Evolutionary conservation across 2,329 filamentous ascomycete species (phyloP).

Genomic region (Talaromyces sp.): DNA sequence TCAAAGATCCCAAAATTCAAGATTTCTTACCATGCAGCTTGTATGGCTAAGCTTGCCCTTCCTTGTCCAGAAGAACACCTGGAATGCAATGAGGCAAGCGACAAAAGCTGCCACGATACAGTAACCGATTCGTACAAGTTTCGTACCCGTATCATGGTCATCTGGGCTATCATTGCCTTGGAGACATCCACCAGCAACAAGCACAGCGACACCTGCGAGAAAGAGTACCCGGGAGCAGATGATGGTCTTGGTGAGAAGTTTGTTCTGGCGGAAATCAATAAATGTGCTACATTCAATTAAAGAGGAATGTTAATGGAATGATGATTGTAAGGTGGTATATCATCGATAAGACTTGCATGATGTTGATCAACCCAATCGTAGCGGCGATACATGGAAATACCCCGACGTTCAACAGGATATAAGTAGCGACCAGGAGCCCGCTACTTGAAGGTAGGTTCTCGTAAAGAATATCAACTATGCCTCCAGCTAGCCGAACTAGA

Average conservation of each 20-base stretch:
- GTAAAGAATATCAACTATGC: slow-evolving; percentile 21
- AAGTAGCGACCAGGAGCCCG: slow-evolving; percentile 21
- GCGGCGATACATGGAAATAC: slow-evolving; percentile 26
- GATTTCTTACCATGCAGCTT: slow-evolving; percentile 21
- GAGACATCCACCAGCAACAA: slow-evolving; percentile 23
- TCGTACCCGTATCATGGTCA: slow-evolving; percentile 18
- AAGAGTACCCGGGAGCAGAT: slow-evolving; percentile 22
- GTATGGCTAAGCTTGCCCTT: slow-evolving; percentile 14
- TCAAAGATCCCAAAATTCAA: no score
- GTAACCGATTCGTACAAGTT: slow-evolving; percentile 25
- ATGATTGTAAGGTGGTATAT: not conserved
- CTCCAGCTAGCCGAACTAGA: slow-evolving; percentile 22
- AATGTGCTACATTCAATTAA: slow-evolving; percentile 9
- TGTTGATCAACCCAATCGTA: slow-evolving; percentile 25
- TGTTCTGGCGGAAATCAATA: slow-evolving; percentile 15
- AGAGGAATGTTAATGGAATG: not conserved
- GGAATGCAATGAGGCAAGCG: slow-evolving; percentile 21
- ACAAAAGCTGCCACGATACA: slow-evolving; percentile 23
- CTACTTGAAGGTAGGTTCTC: slow-evolving; percentile 18
- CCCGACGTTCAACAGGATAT: slow-evolving; percentile 25
- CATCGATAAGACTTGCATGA: slow-evolving; percentile 21
- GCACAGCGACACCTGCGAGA: slow-evolving; percentile 21
- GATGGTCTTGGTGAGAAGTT: slow-evolving; percentile 13
- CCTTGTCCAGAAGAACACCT: slow-evolving; percentile 23
- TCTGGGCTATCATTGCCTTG: slow-evolving; percentile 19